A percentile compares a stretch with the other conserved stretches of the same genome.
Conservation (phyloP, 2,329 filamentous ascomycete genomes). For the Ophiocordyceps sinensis region DNA sequence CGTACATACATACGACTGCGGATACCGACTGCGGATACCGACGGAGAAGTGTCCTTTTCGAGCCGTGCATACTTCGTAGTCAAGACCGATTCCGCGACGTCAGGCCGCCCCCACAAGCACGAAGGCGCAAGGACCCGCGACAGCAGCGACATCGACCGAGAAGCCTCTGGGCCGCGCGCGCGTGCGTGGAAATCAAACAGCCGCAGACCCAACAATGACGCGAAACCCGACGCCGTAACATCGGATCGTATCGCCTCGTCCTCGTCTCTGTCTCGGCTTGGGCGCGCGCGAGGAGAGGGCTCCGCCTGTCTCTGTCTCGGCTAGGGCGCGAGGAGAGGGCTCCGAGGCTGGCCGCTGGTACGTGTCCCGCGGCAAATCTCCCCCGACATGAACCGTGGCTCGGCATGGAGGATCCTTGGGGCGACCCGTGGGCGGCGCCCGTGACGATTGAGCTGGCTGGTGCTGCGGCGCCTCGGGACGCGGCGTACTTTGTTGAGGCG, state of each 20-base stretch:
- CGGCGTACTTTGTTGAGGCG: conserved; percentile 12
- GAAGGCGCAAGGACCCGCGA: too few species aligned
- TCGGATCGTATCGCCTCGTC: not conserved
- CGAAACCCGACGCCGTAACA: not conserved
- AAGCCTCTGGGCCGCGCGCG: not conserved
- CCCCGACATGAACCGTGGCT: conserved; percentile 17
- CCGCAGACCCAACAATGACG: not conserved
- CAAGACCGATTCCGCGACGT: too few species aligned
- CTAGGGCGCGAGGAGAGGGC: not conserved
- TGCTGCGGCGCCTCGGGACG: conserved; percentile 16
- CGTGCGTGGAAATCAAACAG: not conserved
- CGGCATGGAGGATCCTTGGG: conserved; percentile 50
- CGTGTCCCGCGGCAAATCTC: too few species aligned
- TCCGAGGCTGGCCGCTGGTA: not conserved
- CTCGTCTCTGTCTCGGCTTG: not conserved
- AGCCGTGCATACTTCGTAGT: too few species aligned
- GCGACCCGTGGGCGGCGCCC: conserved; percentile 40
- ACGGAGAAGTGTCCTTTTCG: too few species aligned
- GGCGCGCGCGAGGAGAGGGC: not conserved
- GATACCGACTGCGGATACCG: too few species aligned
- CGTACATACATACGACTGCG: too few species aligned
- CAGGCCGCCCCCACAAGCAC: too few species aligned
- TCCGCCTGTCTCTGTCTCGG: not conserved
- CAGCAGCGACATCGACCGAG: not conserved
- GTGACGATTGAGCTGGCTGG: conserved; percentile 20